Percentiles rank a stretch among this genome's conserved stretches.
Conservation (phyloP, 2,329 filamentous ascomycete species). For the Talaromyces sp. region DNA sequence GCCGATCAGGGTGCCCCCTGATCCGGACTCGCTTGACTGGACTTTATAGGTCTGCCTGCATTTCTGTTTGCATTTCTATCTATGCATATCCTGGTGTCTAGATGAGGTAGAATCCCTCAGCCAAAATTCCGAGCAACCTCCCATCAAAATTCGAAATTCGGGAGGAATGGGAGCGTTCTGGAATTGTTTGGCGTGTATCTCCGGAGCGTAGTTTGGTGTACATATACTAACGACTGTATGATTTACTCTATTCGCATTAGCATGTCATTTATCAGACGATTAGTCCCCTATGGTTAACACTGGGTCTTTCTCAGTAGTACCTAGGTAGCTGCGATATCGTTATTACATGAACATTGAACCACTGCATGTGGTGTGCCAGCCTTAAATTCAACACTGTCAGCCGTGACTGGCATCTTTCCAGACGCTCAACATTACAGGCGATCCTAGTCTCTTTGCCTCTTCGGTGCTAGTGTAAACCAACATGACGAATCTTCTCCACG, state of each 20-base stretch:
- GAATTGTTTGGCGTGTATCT: neutral
- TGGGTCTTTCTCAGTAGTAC: no score
- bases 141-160: neutral
- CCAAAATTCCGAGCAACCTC: neutral
- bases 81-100: neutral
- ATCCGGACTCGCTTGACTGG: neutral
- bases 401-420: no score
- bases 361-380: no score
- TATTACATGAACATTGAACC: no score
- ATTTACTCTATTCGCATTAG: no score
- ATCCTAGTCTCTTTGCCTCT: no score
- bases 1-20: constrained; percentile 15
- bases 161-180: neutral
- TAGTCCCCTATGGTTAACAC: no score
- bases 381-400: no score
- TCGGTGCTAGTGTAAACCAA: neutral
- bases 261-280: no score
- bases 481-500: neutral
- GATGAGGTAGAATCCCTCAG: neutral
- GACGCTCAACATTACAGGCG: no score
- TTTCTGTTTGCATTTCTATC: neutral
- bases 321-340: no score
- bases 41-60: neutral
- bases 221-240: neutral
- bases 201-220: neutral